phyloP scores from a whole-genome alignment of 23 red algal genomes.

The Cyanidium caldarium region DNA sequence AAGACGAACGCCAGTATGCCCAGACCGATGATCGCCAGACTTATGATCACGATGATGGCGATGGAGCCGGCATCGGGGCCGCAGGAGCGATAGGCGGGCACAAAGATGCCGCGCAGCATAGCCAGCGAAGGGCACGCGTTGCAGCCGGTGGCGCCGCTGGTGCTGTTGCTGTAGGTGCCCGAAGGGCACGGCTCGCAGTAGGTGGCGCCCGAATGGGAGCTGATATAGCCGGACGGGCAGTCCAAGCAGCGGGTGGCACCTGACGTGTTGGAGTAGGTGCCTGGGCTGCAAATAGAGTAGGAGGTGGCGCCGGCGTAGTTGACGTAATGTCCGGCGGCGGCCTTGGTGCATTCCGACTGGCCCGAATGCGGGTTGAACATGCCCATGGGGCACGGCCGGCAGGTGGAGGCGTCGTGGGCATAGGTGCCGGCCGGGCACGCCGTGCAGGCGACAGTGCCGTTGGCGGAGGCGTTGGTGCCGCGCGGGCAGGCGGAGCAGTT shows the following conservation, averaged over 20 bases:
- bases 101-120: not conserved
- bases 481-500: not conserved
- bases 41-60: not conserved
- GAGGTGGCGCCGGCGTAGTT: not conserved
- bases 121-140: not conserved
- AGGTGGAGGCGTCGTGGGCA: not conserved
- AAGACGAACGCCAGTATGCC: not conserved
- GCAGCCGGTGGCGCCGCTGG: not conserved
- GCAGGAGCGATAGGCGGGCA: not conserved
- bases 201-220: not conserved
- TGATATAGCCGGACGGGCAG: not conserved
- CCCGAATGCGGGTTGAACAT: not conserved
- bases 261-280: not conserved
- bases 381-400: not conserved
- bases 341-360: not conserved
- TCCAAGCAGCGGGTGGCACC: not conserved
- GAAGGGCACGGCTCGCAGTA: not conserved
- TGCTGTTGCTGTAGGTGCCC: not conserved
- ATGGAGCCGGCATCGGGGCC: not conserved
- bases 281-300: not conserved
- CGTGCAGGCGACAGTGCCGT: not conserved
- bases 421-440: not conserved
- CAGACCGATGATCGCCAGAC: not conserved
- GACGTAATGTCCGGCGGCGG: not conserved
- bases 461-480: not conserved